Conservation (phyloP, 2,329 filamentous ascomycete genomes). For the Teratosphaeria viscida region DNA sequence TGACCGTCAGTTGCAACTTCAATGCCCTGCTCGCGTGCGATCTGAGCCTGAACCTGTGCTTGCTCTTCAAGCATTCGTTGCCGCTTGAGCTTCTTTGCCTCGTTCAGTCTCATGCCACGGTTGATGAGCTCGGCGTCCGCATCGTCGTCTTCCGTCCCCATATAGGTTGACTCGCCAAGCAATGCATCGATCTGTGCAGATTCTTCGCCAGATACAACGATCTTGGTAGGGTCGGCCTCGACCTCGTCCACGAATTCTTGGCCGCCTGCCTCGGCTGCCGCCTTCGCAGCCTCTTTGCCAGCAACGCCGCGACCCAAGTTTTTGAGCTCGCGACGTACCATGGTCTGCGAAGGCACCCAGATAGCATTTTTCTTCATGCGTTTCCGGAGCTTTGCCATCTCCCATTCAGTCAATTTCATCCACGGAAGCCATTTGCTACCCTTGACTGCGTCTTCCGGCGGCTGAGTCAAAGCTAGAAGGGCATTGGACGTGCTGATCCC, state of each 20-base stretch:
- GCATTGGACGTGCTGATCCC: slow-evolving; percentile 54
- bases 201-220: slow-evolving; percentile 23
- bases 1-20: slow-evolving; percentile 13
- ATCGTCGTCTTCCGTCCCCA: slow-evolving; percentile 22
- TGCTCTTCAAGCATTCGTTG: slow-evolving; percentile 46
- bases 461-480: slow-evolving; percentile 47
- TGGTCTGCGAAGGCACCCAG: slow-evolving; percentile 75
- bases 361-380: slow-evolving; percentile 87
- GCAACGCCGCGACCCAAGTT: slow-evolving; percentile 48
- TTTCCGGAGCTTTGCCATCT: slow-evolving; percentile 64
- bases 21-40: slow-evolving; percentile 22
- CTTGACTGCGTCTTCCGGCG: slow-evolving; percentile 47
- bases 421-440: slow-evolving; percentile 54
- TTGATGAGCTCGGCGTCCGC: slow-evolving; percentile 58
- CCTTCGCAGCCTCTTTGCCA: slow-evolving; percentile 33
- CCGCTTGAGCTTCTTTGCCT: slow-evolving; percentile 63
- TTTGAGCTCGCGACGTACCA: slow-evolving; percentile 72
- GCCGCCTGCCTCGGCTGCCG: slow-evolving; percentile 56
- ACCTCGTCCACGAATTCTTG: slow-evolving; percentile 51
- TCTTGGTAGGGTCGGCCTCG: slow-evolving; percentile 25
- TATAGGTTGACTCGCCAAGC: slow-evolving; percentile 19
- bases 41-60: slow-evolving; percentile 22
- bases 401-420: slow-evolving; percentile 55
- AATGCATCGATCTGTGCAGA: slow-evolving; percentile 22
- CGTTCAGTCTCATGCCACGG: slow-evolving; percentile 67